Evolutionary conservation across 2,329 filamentous ascomycete species (phyloP).

Genomic region (Ilyonectria sp.): DNA sequence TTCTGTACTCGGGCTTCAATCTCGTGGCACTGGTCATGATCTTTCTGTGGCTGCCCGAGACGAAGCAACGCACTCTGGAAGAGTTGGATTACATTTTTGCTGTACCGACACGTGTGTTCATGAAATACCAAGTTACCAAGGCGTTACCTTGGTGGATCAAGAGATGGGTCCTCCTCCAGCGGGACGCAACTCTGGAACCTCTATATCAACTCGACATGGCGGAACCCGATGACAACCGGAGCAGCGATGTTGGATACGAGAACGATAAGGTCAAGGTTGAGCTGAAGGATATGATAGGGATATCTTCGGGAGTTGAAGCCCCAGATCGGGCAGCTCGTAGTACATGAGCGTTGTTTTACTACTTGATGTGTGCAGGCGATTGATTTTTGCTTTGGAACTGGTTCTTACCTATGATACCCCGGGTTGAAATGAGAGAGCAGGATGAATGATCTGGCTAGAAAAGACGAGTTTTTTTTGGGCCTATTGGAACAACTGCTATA

Average conservation of each 20-base stretch:
- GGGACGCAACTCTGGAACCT: conserved; percentile 58
- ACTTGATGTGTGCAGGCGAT: conserved; percentile 8
- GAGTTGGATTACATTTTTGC: conserved; percentile 74
- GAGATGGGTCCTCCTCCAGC: conserved; percentile 68
- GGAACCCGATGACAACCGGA: conserved; percentile 51
- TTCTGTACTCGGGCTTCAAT: conserved; percentile 70
- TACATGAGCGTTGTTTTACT: conserved; percentile 7
- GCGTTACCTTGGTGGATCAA: conserved; percentile 74
- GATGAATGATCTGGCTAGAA: conserved; percentile 1
- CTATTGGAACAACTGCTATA: neutral
- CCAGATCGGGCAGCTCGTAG: conserved; percentile 10
- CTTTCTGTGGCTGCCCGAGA: conserved; percentile 71
- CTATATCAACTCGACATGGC: conserved; percentile 60
- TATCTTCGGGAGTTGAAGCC: conserved; percentile 43
- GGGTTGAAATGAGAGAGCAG: conserved; percentile 39
- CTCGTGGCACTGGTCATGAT: conserved; percentile 69
- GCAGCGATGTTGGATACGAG: conserved; percentile 51
- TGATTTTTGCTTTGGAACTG: conserved; percentile 29
- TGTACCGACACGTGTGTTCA: conserved; percentile 71
- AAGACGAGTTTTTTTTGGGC: neutral
- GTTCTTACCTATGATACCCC: conserved; percentile 46
- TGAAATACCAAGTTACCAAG: conserved; percentile 70
- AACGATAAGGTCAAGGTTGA: conserved; percentile 58
- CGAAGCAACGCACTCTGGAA: conserved; percentile 69
- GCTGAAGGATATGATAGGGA: conserved; percentile 55